These are phyloP conservation scores for Notholithocarpus densiflorus DNA, from an alignment of 306 rosid genomes.

Conservation along the genomic window DNA sequence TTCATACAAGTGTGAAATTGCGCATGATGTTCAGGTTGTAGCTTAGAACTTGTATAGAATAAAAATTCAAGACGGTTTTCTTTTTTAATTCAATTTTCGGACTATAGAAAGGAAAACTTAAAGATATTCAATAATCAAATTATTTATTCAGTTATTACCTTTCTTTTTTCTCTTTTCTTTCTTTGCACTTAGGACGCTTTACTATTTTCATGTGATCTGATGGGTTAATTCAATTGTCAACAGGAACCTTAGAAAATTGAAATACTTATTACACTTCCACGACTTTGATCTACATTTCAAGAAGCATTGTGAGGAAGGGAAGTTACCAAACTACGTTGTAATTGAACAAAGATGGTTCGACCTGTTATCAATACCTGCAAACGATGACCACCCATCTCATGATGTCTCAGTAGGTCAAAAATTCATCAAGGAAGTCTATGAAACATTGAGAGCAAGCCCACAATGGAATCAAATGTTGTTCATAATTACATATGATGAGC, in stretches of 20 bases:
- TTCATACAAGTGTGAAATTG: no score
- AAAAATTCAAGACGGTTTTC: no score
- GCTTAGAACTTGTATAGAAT: no score
- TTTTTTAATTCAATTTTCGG: no score
- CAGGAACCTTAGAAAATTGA: slow-evolving; percentile 67
- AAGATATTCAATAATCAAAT: no score
- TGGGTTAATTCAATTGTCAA: neutral
- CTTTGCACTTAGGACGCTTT: neutral
- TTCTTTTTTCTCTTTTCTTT: neutral
- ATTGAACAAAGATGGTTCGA: slow-evolving; percentile 65
- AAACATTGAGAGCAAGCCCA: slow-evolving; percentile 59
- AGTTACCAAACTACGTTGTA: slow-evolving; percentile 72
- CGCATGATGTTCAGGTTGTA: no score
- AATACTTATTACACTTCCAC: slow-evolving; percentile 49
- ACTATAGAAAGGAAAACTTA: no score
- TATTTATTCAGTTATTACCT: no score
- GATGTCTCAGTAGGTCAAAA: slow-evolving; percentile 71
- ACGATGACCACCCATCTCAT: slow-evolving; percentile 84
- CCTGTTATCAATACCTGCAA: slow-evolving; percentile 36
- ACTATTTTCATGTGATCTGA: neutral
- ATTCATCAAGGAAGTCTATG: slow-evolving; percentile 59
- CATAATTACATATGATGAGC: slow-evolving; percentile 67
- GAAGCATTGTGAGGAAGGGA: slow-evolving; percentile 64
- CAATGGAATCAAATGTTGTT: slow-evolving; percentile 78
- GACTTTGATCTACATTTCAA: slow-evolving; percentile 47